phyloP scores from a whole-genome alignment of 2,329 filamentous ascomycete genomes.

The Biscogniauxia marginata region DNA sequence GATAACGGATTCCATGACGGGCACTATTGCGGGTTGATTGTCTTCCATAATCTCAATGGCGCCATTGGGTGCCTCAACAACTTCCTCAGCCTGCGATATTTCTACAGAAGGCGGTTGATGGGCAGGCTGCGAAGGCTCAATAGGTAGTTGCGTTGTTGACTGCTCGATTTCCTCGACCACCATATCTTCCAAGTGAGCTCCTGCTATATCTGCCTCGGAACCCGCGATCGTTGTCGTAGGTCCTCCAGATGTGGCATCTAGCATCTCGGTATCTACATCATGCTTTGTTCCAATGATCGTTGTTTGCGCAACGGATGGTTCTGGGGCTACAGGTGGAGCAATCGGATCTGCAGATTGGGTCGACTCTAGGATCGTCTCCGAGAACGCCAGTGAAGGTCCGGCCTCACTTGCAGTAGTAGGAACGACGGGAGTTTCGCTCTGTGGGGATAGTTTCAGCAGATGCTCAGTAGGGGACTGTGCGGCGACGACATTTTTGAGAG shows the following conservation, averaged over 20 bases:
- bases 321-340: not conserved
- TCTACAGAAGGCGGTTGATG: not conserved
- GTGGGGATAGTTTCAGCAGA: slow-evolving; percentile 20
- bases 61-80: not conserved
- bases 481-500: slow-evolving; percentile 51
- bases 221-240: not conserved
- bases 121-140: not conserved
- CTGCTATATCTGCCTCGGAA: not conserved
- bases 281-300: not conserved
- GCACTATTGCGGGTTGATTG: not conserved
- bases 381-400: not conserved
- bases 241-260: slow-evolving; percentile 2
- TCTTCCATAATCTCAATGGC: not conserved
- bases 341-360: slow-evolving; percentile 3
- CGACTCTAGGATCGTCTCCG: slow-evolving; percentile 9
- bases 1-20: not conserved
- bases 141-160: not conserved
- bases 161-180: not conserved
- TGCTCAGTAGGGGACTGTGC: slow-evolving; percentile 43
- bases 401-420: slow-evolving; percentile 1
- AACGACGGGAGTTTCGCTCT: slow-evolving; percentile 2
- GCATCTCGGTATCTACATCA: slow-evolving; percentile 13
- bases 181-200: not conserved
- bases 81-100: not conserved
- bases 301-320: not conserved